Evolutionary conservation across 768 basidiomycete species (phyloP).

Genomic region (Mycena alexandri): DNA sequence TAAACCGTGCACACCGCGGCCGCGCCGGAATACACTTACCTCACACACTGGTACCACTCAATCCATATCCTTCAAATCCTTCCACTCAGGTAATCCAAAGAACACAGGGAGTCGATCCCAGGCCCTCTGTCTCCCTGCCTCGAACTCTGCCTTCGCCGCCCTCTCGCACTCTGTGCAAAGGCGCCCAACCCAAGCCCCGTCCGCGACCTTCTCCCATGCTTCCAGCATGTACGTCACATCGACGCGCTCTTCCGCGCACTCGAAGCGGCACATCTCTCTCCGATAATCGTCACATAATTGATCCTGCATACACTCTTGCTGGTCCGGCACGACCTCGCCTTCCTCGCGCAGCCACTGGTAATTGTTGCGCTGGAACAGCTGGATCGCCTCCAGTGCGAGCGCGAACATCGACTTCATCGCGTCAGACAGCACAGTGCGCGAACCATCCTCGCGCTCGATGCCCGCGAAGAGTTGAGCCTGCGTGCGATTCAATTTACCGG

Average conservation of each 20-base stretch:
- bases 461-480: slow-evolving; percentile 9
- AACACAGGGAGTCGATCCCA: slow-evolving; percentile 11
- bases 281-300: background rate
- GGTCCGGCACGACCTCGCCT: slow-evolving; percentile 5
- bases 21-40: too few relatives aligned
- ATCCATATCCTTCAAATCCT: slow-evolving; percentile 21
- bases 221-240: slow-evolving; percentile 9
- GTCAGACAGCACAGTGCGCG: slow-evolving; percentile 1
- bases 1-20: too few relatives aligned
- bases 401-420: slow-evolving; percentile 4
- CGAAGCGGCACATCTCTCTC: slow-evolving; percentile 1
- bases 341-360: slow-evolving; percentile 11
- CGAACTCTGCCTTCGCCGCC: background rate
- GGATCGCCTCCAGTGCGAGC: slow-evolving; percentile 1
- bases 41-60: too few relatives aligned
- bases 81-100: slow-evolving; percentile 11
- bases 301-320: background rate
- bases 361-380: slow-evolving; percentile 8
- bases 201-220: background rate
- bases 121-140: too few relatives aligned
- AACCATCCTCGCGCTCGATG: slow-evolving; percentile 3
- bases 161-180: slow-evolving; percentile 7
- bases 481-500: background rate
- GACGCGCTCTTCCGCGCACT: background rate
- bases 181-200: too few relatives aligned